Conservation (phyloP, 2,329 filamentous ascomycete species). For the Claviceps purpurea region DNA sequence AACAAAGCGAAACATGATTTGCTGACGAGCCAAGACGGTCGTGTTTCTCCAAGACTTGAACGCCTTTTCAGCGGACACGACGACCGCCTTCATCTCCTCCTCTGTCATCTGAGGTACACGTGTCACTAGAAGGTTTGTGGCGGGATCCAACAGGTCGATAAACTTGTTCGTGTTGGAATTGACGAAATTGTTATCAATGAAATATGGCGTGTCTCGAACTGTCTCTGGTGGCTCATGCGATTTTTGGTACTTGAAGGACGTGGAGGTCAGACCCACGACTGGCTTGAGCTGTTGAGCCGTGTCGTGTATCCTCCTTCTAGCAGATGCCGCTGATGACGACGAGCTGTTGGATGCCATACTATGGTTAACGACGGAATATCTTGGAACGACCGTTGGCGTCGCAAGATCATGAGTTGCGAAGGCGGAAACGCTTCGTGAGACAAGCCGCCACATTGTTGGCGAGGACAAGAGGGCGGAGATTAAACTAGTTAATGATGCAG, state of each 20-base stretch:
- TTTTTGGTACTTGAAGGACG: slow-evolving; percentile 50
- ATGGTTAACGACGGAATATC: slow-evolving; percentile 14
- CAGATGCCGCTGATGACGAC: slow-evolving; percentile 23
- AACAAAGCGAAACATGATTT: slow-evolving; percentile 81
- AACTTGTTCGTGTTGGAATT: slow-evolving; percentile 54
- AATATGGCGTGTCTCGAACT: slow-evolving; percentile 63
- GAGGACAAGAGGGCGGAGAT: neutral
- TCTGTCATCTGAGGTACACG: slow-evolving; percentile 72
- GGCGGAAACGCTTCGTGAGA: slow-evolving; percentile 26
- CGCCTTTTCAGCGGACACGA: slow-evolving; percentile 62
- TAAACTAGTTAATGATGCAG: neutral
- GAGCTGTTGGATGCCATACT: slow-evolving; percentile 22
- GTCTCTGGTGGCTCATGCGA: slow-evolving; percentile 57
- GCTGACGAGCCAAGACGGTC: slow-evolving; percentile 60
- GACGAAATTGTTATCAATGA: slow-evolving; percentile 68
- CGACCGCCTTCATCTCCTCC: slow-evolving; percentile 60
- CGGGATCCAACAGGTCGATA: slow-evolving; percentile 71
- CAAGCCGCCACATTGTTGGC: slow-evolving; percentile 31
- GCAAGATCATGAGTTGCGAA: slow-evolving; percentile 21
- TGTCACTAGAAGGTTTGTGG: slow-evolving; percentile 75
- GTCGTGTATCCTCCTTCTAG: slow-evolving; percentile 39
- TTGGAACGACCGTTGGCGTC: slow-evolving; percentile 11
- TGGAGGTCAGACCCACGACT: slow-evolving; percentile 38
- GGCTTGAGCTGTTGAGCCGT: slow-evolving; percentile 42
- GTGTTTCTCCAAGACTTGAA: slow-evolving; percentile 62